phyloP scores from a whole-genome alignment of 306 rosid species.

The Castanea mollissima region DNA sequence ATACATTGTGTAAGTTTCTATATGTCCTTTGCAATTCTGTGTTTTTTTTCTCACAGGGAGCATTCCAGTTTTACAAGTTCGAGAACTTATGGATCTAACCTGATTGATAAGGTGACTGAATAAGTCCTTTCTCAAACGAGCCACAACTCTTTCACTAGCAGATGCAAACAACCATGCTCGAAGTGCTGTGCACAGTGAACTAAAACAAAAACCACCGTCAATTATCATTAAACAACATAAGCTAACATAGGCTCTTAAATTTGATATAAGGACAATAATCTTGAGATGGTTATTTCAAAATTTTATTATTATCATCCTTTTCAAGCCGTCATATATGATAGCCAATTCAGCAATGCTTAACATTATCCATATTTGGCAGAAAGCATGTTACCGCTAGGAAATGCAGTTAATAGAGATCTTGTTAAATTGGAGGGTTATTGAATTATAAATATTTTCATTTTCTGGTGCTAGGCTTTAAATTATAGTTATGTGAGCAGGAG shows the following conservation, averaged over 20 bases:
- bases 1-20: neutral
- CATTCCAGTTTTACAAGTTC: neutral
- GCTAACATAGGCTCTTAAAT: neutral
- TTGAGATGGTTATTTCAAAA: neutral
- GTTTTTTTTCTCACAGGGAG: neutral
- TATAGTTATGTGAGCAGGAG: neutral
- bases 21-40: too few relatives aligned
- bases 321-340: neutral
- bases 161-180: slow-evolving; percentile 51
- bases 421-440: too few relatives aligned
- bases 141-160: slow-evolving; percentile 51
- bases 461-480: neutral
- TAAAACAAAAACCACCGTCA: slow-evolving; percentile 6
- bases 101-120: slow-evolving; percentile 44
- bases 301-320: neutral
- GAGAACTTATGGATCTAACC: slow-evolving; percentile 7
- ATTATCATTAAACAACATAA: neutral
- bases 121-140: slow-evolving; percentile 46
- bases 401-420: neutral
- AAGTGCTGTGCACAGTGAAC: slow-evolving; percentile 43
- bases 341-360: neutral
- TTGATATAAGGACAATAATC: neutral
- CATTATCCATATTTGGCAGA: neutral
- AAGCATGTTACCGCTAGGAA: neutral
- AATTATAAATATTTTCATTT: neutral